Evolutionary conservation across 1,139 yeast genomes (phyloP), one percentile per base, ranked within the genome.

Genomic region (Petasospora rhodanensis): DNA sequence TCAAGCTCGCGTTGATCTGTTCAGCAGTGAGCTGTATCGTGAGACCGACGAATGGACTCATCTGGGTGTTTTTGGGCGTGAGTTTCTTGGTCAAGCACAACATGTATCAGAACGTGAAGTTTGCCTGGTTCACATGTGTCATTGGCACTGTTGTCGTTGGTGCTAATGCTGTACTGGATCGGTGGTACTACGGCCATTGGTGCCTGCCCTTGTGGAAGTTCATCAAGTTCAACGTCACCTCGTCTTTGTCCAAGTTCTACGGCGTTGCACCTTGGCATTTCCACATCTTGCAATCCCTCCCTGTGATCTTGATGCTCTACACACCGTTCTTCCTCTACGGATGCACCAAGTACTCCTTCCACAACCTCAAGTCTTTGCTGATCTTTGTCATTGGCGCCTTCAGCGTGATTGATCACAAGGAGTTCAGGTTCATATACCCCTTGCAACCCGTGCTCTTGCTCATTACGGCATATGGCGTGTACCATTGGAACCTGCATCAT

Each of bases 201-300:
- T 72, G 76, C 0, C 63, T 85, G 37, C 96, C 97, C 4, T 50
- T 79, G 1, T 59, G 68, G 51, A 78, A 77, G 47, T 91, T 87
- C 54, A 49, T 85, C 33, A 73, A 76, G 50, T 86, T 87, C 61
- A 93, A 93, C 53, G 71, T 84, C 14, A 59, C 82, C 7, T 75
- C 76, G 32, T 76, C 84, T 20, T 64, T 87, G 18, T 80, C 96
- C 6, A 68, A 75, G 6, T 86, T 89, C 49, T 93, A 93, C 56
- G 99, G 99, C 0, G 64, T 68, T 1, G 78, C 93, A 7, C 84
- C 94, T 12, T 73, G 89, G 79, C 86, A 83, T 51, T 93, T 89
- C 59, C 93, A 93, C 56, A 26, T 89, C 2, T 55, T 72, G 9
- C 96, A 91, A 59, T 94, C 86, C 7, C 42, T 91, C 2, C 98